Evolutionary conservation across 2,329 filamentous ascomycete genomes (phyloP).

Genomic region (Neospermospora avenae): DNA sequence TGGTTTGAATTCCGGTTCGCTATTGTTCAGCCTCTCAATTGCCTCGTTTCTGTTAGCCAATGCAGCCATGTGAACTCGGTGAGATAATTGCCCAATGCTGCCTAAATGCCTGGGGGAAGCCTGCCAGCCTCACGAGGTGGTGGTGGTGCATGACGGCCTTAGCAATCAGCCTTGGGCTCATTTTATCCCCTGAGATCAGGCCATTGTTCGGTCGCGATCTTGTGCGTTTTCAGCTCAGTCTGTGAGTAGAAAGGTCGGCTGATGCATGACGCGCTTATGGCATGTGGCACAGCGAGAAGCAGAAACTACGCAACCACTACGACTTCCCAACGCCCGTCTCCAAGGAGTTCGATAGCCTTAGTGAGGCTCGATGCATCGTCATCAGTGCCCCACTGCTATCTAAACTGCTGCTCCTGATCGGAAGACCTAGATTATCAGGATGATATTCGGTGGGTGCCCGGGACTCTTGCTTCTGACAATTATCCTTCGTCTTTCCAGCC

Average conservation of each 20-base stretch:
- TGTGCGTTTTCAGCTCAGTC: background rate
- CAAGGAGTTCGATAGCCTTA: too few relatives aligned
- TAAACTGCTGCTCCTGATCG: too few relatives aligned
- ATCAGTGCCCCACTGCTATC: too few relatives aligned
- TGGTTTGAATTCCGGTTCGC: background rate
- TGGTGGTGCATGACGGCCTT: background rate
- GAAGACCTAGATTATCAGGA: too few relatives aligned
- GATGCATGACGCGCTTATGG: background rate
- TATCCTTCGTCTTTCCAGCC: too few relatives aligned
- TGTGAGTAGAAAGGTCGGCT: background rate
- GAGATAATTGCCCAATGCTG: conserved; percentile 2
- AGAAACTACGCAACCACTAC: too few relatives aligned
- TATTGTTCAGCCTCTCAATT: conserved; percentile 5
- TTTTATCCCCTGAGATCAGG: background rate
- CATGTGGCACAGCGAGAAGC: too few relatives aligned
- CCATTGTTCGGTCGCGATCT: background rate
- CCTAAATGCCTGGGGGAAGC: conserved; percentile 1
- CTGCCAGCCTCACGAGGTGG: background rate
- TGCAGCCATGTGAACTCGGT: conserved; percentile 1
- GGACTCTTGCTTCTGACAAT: too few relatives aligned
- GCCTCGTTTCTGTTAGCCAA: conserved; percentile 4
- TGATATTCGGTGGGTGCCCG: too few relatives aligned
- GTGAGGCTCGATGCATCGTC: too few relatives aligned
- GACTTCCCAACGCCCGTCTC: too few relatives aligned
- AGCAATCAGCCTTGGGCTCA: conserved; percentile 6